Conservation (phyloP, 208 protist genomes). For the Acanthamoeba triangularis region DNA sequence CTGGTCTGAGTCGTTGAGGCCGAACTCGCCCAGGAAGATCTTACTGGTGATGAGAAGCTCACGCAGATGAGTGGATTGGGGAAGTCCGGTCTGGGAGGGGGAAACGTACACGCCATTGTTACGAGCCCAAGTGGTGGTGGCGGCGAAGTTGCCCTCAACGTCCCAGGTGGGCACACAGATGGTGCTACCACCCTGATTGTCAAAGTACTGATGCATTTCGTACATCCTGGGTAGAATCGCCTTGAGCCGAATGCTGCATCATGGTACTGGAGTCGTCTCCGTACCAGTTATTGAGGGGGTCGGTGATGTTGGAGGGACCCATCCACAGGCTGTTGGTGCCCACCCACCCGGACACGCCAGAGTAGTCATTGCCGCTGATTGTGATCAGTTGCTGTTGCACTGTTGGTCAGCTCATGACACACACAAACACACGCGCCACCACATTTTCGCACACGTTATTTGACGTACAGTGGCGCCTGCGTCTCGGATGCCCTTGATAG, state of each 20-base stretch:
- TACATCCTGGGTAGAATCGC: neutral
- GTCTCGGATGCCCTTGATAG: neutral
- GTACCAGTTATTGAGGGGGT: neutral
- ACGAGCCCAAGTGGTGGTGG: slow-evolving; percentile 4
- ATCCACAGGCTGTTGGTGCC: slow-evolving; percentile 10
- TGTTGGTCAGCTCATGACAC: too few relatives aligned
- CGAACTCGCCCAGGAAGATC: slow-evolving; percentile 41
- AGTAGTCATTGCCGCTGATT: neutral
- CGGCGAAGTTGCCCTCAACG: neutral
- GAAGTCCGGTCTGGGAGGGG: too few relatives aligned
- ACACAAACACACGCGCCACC: too few relatives aligned
- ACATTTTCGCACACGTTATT: neutral
- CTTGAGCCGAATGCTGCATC: too few relatives aligned
- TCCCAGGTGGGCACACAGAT: neutral
- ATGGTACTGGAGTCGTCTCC: too few relatives aligned
- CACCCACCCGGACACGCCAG: neutral
- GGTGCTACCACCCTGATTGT: slow-evolving; percentile 6
- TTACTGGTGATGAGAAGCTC: neutral
- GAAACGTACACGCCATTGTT: neutral
- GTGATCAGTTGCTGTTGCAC: neutral
- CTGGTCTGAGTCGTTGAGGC: slow-evolving; percentile 54
- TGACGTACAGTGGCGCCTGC: slow-evolving; percentile 4
- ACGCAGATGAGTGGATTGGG: too few relatives aligned
- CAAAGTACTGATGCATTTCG: slow-evolving; percentile 41
- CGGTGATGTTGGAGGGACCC: slow-evolving; percentile 32